phyloP scores from a whole-genome alignment of 2,329 filamentous ascomycete genomes.

The Aspergillus puulaauensis region DNA sequence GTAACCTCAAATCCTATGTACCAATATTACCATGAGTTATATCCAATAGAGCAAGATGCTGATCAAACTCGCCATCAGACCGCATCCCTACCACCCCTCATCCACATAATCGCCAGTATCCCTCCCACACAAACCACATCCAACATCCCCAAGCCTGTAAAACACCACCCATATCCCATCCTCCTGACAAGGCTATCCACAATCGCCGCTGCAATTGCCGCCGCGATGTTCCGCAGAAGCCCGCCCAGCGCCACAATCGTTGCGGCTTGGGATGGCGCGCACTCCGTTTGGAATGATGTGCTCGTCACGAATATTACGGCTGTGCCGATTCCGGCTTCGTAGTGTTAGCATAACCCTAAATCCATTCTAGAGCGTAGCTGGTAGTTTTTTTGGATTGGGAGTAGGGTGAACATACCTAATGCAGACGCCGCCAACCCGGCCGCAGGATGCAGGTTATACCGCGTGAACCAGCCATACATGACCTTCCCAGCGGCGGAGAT shows the following conservation, averaged over 20 bases:
- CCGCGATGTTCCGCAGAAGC: constrained; percentile 42
- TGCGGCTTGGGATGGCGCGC: constrained; percentile 40
- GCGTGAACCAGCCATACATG: constrained; percentile 45
- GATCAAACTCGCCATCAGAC: too few species aligned
- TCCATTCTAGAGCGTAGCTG: too few species aligned
- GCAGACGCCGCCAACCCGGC: constrained; percentile 28
- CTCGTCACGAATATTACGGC: constrained; percentile 46
- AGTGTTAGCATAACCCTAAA: too few species aligned
- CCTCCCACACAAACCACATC: neutral
- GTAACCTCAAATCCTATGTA: too few species aligned
- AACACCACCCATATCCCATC: constrained; percentile 44
- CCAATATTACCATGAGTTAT: too few species aligned
- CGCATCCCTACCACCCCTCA: neutral
- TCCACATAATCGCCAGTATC: neutral
- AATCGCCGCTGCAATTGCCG: constrained; percentile 40
- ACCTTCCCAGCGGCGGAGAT: constrained; percentile 38
- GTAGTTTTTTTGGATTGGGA: too few species aligned
- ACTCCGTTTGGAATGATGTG: constrained; percentile 45
- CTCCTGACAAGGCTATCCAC: constrained; percentile 32
- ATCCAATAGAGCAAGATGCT: too few species aligned
- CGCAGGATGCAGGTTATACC: constrained; percentile 28
- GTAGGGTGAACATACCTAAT: neutral
- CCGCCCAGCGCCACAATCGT: constrained; percentile 43
- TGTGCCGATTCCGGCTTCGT: constrained; percentile 35
- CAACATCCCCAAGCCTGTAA: constrained; percentile 32